Evolutionary conservation across 441 rosid genomes (phyloP).

Genomic region (Erysimum cheiri): DNA sequence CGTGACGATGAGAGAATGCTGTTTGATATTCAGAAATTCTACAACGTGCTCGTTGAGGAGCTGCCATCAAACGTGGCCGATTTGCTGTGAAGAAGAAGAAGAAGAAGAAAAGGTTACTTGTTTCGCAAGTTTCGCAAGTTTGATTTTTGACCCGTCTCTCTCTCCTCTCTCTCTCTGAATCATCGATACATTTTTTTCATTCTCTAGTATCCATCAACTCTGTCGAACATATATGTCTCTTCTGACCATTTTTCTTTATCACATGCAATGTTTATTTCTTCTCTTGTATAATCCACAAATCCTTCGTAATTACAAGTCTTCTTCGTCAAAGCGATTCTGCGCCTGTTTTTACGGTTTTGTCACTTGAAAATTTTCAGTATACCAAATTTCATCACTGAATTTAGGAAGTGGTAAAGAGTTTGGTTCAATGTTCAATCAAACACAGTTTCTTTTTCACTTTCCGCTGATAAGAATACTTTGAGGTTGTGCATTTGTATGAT

Average conservation of each 20-base stretch:
- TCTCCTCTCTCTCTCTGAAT: conserved; percentile 19
- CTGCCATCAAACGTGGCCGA: conserved; percentile 51
- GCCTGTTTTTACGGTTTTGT: not conserved
- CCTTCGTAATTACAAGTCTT: not conserved
- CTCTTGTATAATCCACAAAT: conserved; percentile 13
- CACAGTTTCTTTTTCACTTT: too few relatives aligned
- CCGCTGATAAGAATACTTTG: too few relatives aligned
- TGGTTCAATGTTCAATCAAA: not conserved
- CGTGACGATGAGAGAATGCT: conserved; percentile 47
- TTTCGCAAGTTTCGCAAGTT: conserved; percentile 30
- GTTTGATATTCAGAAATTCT: conserved; percentile 73
- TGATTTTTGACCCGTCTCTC: conserved; percentile 37
- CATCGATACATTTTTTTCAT: not conserved
- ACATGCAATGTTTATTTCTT: conserved; percentile 36
- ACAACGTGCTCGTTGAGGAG: conserved; percentile 53
- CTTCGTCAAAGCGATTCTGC: not conserved
- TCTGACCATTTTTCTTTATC: conserved; percentile 31
- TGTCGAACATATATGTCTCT: conserved; percentile 21
- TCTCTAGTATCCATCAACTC: conserved; percentile 17
- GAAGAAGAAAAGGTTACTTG: conserved; percentile 36
- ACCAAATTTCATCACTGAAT: not conserved
- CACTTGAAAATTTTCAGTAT: too few relatives aligned
- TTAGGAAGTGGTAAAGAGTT: not conserved
- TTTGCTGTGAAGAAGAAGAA: conserved; percentile 43
- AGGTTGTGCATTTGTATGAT: not conserved